These are phyloP conservation scores for Penicillium capsulatum DNA, from an alignment of 2,329 filamentous ascomycete species.

Conservation along the genomic window DNA sequence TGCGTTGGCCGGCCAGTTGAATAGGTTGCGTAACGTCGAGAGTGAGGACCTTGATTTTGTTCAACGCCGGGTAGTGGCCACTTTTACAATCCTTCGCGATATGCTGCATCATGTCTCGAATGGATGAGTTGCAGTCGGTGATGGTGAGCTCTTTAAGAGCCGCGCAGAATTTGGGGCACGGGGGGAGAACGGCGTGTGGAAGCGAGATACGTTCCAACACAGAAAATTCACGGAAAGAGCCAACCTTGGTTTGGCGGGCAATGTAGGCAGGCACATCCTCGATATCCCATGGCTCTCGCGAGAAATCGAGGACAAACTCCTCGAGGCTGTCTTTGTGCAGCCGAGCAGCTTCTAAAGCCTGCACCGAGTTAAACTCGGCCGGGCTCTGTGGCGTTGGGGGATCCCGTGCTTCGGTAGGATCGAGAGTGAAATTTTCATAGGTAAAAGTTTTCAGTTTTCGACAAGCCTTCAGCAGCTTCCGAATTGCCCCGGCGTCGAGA, in stretches of 20 bases:
- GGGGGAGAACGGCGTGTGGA: slow-evolving; percentile 19
- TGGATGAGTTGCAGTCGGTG: slow-evolving; percentile 22
- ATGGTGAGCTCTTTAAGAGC: slow-evolving; percentile 16
- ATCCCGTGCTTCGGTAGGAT: not conserved
- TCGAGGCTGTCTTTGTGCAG: slow-evolving; percentile 20
- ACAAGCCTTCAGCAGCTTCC: slow-evolving; percentile 4
- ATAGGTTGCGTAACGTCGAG: slow-evolving; percentile 38
- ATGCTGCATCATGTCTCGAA: slow-evolving; percentile 13
- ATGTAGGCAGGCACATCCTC: slow-evolving; percentile 5
- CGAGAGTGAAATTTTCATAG: slow-evolving; percentile 11
- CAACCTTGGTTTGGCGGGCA: slow-evolving; percentile 10
- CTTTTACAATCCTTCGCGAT: slow-evolving; percentile 20
- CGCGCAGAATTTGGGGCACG: slow-evolving; percentile 18
- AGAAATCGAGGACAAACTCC: slow-evolving; percentile 12
- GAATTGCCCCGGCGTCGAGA: slow-evolving; percentile 2
- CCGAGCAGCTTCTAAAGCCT: slow-evolving; percentile 15
- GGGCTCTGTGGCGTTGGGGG: not conserved
- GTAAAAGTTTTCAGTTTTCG: slow-evolving; percentile 8
- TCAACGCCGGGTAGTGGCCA: slow-evolving; percentile 18
- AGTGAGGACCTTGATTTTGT: slow-evolving; percentile 13
- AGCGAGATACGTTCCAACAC: slow-evolving; percentile 14
- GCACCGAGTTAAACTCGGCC: slow-evolving; percentile 12
- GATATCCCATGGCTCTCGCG: slow-evolving; percentile 1
- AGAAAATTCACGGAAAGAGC: slow-evolving; percentile 21
- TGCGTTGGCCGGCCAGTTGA: slow-evolving; percentile 13